These are phyloP conservation scores for Xylariaceae sp. DNA, from an alignment of 2,329 filamentous ascomycete genomes.

Conservation along the genomic window DNA sequence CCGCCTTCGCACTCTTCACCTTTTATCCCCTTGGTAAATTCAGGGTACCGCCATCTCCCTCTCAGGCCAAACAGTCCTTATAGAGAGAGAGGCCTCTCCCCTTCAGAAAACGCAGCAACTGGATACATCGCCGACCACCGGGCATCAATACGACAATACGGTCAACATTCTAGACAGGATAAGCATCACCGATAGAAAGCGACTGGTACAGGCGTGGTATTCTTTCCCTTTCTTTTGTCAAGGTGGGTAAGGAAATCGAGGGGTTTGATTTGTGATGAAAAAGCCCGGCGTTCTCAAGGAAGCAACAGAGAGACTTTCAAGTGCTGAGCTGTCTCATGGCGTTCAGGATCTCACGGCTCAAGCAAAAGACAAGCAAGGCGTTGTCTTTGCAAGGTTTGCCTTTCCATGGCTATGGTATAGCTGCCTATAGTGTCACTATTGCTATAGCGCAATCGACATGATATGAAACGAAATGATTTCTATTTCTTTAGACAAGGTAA, in stretches of 20 bases:
- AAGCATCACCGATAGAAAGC: conserved; percentile 2
- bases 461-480: too few relatives aligned
- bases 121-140: too few relatives aligned
- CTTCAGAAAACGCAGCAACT: background rate
- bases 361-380: too few relatives aligned
- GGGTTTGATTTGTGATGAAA: conserved; percentile 9
- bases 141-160: background rate
- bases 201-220: background rate
- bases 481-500: too few relatives aligned
- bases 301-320: conserved; percentile 45
- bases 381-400: too few relatives aligned
- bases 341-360: conserved; percentile 16
- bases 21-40: conserved; percentile 10
- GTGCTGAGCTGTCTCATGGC: conserved; percentile 52
- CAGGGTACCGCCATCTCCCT: background rate
- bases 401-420: too few relatives aligned
- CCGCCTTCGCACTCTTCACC: conserved; percentile 5
- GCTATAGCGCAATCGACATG: too few relatives aligned
- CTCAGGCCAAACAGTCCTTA: background rate
- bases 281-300: conserved; percentile 18
- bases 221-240: conserved; percentile 6
- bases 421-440: too few relatives aligned
- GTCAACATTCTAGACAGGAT: background rate
- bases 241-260: background rate
- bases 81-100: background rate